Percentiles rank a stretch among this genome's conserved stretches.
These are phyloP conservation scores for Blastocystis hominis DNA, from an alignment of 352 stramenopile genomes.

Conservation along the genomic window DNA sequence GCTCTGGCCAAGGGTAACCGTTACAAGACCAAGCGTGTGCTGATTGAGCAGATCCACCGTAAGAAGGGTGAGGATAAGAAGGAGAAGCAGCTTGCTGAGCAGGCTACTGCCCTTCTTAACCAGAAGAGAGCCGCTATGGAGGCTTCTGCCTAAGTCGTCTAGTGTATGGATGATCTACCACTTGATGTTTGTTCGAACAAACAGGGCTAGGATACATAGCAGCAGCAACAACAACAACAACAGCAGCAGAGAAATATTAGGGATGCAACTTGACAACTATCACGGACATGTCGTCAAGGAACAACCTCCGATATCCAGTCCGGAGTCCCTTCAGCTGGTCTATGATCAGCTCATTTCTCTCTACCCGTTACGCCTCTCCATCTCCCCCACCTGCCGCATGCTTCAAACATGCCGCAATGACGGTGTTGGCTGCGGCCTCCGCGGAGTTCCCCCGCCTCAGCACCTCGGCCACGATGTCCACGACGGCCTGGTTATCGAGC, in stretches of 20 bases:
- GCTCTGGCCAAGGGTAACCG: too few relatives aligned
- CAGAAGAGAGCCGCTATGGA: too few relatives aligned
- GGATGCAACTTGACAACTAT: not conserved
- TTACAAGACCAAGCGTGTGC: too few relatives aligned
- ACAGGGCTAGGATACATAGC: not conserved
- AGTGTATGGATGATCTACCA: not conserved
- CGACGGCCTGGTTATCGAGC: slow-evolving; percentile 58
- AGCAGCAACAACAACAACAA: not conserved
- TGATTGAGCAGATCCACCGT: too few relatives aligned
- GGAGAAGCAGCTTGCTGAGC: too few relatives aligned
- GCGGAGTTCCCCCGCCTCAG: not conserved
- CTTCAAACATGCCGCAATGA: slow-evolving; percentile 1
- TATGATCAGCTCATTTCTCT: slow-evolving; percentile 18
- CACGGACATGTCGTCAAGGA: slow-evolving; percentile 48
- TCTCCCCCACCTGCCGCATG: slow-evolving; percentile 4
- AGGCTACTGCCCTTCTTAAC: too few relatives aligned
- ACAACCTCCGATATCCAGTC: not conserved
- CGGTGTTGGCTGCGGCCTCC: not conserved
- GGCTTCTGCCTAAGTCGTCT: not conserved
- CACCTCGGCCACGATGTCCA: slow-evolving; percentile 16
- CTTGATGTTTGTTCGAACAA: not conserved
- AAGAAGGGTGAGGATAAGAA: too few relatives aligned
- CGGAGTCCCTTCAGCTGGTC: slow-evolving; percentile 28
- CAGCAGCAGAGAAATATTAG: not conserved
- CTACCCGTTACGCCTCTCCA: not conserved